These are phyloP conservation scores for Grigorovia yakushimaensis DNA, from an alignment of 805 yeast species.

Conservation along the genomic window DNA sequence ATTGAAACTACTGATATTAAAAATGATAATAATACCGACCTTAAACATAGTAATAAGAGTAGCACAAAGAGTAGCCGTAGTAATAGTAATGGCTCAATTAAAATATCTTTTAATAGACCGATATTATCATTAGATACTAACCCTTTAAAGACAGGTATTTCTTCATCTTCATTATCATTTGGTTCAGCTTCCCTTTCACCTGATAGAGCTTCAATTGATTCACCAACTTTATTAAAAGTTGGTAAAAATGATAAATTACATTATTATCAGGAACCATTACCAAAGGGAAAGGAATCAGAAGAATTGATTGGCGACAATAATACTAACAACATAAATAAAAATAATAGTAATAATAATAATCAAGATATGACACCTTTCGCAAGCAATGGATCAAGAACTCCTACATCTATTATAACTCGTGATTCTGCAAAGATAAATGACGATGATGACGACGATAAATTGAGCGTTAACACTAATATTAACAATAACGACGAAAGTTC, in stretches of 20 bases:
- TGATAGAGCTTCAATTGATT: conserved; percentile 15
- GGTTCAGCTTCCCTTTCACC: conserved; percentile 27
- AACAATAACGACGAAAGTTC: not conserved
- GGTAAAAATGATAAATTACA: conserved; percentile 16
- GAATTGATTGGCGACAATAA: not conserved
- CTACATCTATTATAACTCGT: not conserved
- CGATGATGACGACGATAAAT: not conserved
- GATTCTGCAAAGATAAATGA: not conserved
- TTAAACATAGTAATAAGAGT: not conserved
- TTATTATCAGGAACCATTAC: conserved; percentile 26
- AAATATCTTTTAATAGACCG: conserved; percentile 9
- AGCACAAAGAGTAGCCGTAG: not conserved
- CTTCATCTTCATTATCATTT: conserved; percentile 9
- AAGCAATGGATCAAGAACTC: not conserved
- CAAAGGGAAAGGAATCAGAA: conserved; percentile 6
- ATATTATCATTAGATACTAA: conserved; percentile 22
- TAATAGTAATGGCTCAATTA: not conserved
- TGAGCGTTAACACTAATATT: not conserved
- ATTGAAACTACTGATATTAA: not conserved
- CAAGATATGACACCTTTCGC: not conserved
- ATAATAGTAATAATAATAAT: not conserved
- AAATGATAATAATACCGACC: not conserved
- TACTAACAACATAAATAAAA: not conserved
- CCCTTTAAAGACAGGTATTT: conserved; percentile 16
- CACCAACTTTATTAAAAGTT: conserved; percentile 25